A percentile compares a stretch with the other conserved stretches of the same genome.
Conservation (phyloP, 495 filamentous ascomycete species). For the Coniosporium apollinis region DNA sequence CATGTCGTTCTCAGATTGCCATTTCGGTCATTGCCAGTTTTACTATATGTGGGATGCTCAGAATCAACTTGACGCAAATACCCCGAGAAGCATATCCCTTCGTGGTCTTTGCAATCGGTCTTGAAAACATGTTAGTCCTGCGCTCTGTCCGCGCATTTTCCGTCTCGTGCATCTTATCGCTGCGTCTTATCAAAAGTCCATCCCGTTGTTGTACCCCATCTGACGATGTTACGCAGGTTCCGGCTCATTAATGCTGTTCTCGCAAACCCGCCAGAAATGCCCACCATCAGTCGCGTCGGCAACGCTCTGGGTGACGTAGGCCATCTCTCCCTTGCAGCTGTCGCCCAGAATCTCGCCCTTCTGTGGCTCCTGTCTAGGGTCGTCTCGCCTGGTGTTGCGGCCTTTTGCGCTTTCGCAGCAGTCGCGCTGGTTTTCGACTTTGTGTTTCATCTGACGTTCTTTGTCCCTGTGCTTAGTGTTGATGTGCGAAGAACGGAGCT, state of each 20-base stretch:
- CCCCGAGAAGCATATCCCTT: slow-evolving; percentile 42
- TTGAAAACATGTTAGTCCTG: slow-evolving; percentile 50
- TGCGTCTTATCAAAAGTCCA: no score
- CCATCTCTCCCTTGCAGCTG: slow-evolving; percentile 42
- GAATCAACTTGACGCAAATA: slow-evolving; percentile 23
- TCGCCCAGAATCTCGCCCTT: slow-evolving; percentile 41
- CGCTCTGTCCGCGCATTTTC: no score
- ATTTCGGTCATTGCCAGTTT: slow-evolving; percentile 39
- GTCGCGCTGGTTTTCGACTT: slow-evolving; percentile 55
- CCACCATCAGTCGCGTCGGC: slow-evolving; percentile 41
- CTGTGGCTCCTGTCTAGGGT: slow-evolving; percentile 37
- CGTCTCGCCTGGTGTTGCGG: slow-evolving; percentile 43
- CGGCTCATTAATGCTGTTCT: slow-evolving; percentile 55
- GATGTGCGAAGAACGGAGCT: slow-evolving; percentile 56
- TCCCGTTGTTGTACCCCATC: no score
- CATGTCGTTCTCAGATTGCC: slow-evolving; percentile 30
- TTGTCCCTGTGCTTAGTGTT: slow-evolving; percentile 54
- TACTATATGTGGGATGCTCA: slow-evolving; percentile 22
- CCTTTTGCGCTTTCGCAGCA: slow-evolving; percentile 53
- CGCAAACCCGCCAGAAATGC: slow-evolving; percentile 41
- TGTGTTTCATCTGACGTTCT: slow-evolving; percentile 53
- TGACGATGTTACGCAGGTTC: slow-evolving; percentile 27
- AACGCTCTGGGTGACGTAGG: slow-evolving; percentile 52
- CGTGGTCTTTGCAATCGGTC: slow-evolving; percentile 50
- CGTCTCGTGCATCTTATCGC: no score